Base-by-base conservation (phyloP, 2,329 filamentous ascomycete genomes). In the Pseudogymnoascus sp. region DNA sequence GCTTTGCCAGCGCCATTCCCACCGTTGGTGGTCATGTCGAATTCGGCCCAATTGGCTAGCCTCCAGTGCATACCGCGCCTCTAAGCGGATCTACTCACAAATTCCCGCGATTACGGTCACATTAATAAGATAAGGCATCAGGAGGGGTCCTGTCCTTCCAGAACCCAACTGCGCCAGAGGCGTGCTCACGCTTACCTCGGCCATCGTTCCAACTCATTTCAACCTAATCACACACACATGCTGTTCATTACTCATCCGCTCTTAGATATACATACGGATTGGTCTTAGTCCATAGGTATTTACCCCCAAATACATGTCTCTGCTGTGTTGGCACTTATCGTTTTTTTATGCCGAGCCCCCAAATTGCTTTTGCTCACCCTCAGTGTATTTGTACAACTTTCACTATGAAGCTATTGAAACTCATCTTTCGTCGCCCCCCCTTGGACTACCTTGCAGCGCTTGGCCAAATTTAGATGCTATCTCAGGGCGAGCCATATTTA, bases 141-240 rank as follows among this genome's bases (percentile, higher is more conserved):
- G 49, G 49, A 55, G 49, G 49, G 49, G 25, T 33, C n/a, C 9
- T 55, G 49, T 33, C 28, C 28, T 55, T 55, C 49, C 49, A 55
- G 49, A 55, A 55, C 49, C 49, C 49, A 55, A 55, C 49, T 55
- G 49, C 28, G 16, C 49, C 28, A 55, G 49, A 33, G 28, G 28
- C 49, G 16, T 55, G 49, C 49, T 55, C 49, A 55, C 16, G 49
- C 28, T 33, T 55, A 55, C 49, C 49, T 55, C 49, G 49, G 49
- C 28, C 49, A 21, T 55, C 5, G n/a, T 33, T 21, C n/a, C 28
- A 35, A 33, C 49, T 14, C 49, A 55, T 55, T 55, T 55, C 49
- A 55, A 55, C 49, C 49, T 55, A 55, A 55, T 14, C 28, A 55
- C 49, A 55, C 49, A 55, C 49, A 55, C 28, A 55, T 35, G 28